Base-by-base conservation (phyloP, 495 filamentous ascomycete species). In the Xylaria flabelliformis region DNA sequence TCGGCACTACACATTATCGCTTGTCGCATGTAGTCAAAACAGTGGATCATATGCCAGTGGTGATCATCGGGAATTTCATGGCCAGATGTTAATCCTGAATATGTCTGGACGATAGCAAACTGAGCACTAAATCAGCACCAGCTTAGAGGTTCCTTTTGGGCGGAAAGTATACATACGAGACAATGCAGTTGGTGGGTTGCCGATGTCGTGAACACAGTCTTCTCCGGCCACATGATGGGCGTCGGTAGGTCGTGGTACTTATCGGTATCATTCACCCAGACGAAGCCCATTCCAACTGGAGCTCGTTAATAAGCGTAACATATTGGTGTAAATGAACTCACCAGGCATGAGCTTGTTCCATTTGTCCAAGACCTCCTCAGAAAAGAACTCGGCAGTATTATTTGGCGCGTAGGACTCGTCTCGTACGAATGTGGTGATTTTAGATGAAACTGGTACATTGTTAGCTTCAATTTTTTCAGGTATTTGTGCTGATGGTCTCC, bases 31-130 rank as follows among this genome's bases (percentile, higher is more conserved):
- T 85, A 85, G 70, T 85, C 83, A 70, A 85, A 84, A 76, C 84
- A 85, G 75, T 85, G 84, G 34, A 83, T 82, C 82, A 85, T 84
- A 68, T 85, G 84, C 84, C 83, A 84, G 68, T 85, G 83, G 75
- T 84, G 82, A 69, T 85, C 83, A 29, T 82, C 80, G 53, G 83
- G 83, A 41, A 85, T 73, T 24, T 79, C 64, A 46, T 77, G 75
- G 61, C 80, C 77, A 9, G 79, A 76, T 9, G 77, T 80, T 24
- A 85, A 72, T 24, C 81, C 83, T 10, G 82, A 84, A 75, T 84
- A 85, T 0, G 80, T 83, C 56, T 85, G 80, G 7, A 81, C 83
- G 62, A 85, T 79, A 64, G 83, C 82, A 69, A 82, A 85, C 78
- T 81, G 5, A 51, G 56, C 12, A 4, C 8, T 15, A 19, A 13